Conservation (phyloP, 345 rosid genomes). For the Arabidopsis arenosa region DNA sequence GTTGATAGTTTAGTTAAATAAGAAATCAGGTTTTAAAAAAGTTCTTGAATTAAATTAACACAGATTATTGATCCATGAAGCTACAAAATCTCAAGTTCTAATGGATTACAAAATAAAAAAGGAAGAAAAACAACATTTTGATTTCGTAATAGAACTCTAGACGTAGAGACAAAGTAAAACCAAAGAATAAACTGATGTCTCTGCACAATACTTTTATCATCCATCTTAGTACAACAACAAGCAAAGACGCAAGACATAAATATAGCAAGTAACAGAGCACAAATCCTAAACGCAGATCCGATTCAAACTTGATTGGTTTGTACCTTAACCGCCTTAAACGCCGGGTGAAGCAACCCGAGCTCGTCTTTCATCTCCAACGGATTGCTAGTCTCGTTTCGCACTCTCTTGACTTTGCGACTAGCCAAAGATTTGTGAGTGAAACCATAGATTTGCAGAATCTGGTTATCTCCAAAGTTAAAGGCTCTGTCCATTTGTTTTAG, state of each 20-base stretch:
- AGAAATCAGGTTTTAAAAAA: background rate
- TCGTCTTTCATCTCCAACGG: constrained; percentile 55
- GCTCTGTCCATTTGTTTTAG: constrained; percentile 84
- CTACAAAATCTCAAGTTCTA: constrained; percentile 33
- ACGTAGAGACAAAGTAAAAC: constrained; percentile 28
- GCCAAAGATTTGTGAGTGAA: constrained; percentile 60
- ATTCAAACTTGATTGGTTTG: constrained; percentile 46
- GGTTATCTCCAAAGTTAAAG: constrained; percentile 77
- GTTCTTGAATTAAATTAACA: constrained; percentile 26
- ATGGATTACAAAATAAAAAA: background rate
- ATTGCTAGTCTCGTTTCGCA: constrained; percentile 57
- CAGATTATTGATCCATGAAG: constrained; percentile 30
- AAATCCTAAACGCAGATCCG: constrained; percentile 18
- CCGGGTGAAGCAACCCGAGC: constrained; percentile 52
- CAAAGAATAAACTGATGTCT: constrained; percentile 36
- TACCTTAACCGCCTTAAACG: constrained; percentile 53
- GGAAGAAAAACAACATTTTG: constrained; percentile 16
- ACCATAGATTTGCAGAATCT: constrained; percentile 75
- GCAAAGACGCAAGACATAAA: constrained; percentile 39
- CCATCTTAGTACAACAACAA: constrained; percentile 47
- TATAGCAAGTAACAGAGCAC: constrained; percentile 17
- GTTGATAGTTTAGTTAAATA: background rate
- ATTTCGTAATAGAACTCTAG: constrained; percentile 26
- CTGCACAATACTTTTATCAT: constrained; percentile 40
- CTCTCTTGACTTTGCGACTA: constrained; percentile 60